Percentiles rank a stretch among this genome's conserved stretches.
Evolutionary conservation across 2,329 filamentous ascomycete species (phyloP).

Genomic region (Talaromyces piceae): DNA sequence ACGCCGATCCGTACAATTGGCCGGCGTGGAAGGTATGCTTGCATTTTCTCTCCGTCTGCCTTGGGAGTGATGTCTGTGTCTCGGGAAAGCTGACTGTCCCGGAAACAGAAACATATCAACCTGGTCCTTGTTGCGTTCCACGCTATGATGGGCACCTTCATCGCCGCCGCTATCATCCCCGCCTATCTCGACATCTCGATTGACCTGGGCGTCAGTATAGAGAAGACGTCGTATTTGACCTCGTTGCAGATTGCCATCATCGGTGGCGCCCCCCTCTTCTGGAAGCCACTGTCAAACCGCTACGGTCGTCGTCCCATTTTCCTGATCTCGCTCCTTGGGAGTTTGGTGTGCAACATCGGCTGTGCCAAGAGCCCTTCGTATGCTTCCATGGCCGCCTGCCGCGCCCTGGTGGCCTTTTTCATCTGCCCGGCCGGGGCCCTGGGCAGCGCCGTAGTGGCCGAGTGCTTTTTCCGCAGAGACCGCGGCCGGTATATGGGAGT

Average conservation of each 20-base stretch:
- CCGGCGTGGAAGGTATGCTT: constrained; percentile 43
- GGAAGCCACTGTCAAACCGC: constrained; percentile 48
- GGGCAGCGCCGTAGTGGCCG: constrained; percentile 51
- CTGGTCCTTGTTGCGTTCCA: constrained; percentile 50
- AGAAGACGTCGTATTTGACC: constrained; percentile 47
- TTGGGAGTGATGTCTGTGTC: too few species aligned
- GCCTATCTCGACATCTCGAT: constrained; percentile 48
- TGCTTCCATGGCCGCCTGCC: constrained; percentile 43
- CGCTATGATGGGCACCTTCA: constrained; percentile 51
- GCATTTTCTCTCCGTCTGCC: not conserved
- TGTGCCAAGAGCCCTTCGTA: constrained; percentile 46
- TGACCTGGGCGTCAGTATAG: constrained; percentile 44
- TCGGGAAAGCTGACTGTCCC: not conserved
- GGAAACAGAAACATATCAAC: constrained; percentile 45
- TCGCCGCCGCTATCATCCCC: constrained; percentile 47
- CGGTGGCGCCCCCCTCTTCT: constrained; percentile 48
- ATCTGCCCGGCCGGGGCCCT: constrained; percentile 49
- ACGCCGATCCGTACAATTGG: constrained; percentile 52
- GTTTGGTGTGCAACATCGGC: constrained; percentile 46
- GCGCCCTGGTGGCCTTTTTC: constrained; percentile 50
- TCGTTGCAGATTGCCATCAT: constrained; percentile 50
- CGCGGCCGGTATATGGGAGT: constrained; percentile 50
- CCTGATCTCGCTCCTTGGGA: constrained; percentile 43
- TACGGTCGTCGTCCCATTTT: constrained; percentile 51
- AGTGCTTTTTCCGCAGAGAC: constrained; percentile 52